Percentiles rank a stretch among this genome's conserved stretches.
These are phyloP conservation scores for Phytopythium chamaehyphon DNA, from an alignment of 352 stramenopile genomes.

Conservation along the genomic window DNA sequence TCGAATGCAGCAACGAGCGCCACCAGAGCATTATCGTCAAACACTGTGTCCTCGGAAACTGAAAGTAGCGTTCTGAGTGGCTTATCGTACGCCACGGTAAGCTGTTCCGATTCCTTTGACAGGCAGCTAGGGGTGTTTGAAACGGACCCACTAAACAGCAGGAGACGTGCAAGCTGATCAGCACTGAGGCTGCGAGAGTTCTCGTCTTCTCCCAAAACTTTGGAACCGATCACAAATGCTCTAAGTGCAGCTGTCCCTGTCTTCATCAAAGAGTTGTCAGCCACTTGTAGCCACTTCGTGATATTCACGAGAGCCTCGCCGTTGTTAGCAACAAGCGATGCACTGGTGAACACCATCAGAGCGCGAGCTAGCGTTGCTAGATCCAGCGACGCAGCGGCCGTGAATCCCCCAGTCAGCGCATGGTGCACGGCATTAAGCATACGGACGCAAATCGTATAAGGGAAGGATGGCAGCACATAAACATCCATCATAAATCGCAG, in stretches of 20 bases:
- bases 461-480: slow-evolving; percentile 73
- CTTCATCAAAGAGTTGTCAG: slow-evolving; percentile 7
- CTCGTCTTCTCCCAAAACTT: slow-evolving; percentile 4
- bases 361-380: slow-evolving; percentile 40
- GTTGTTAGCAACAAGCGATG: slow-evolving; percentile 20
- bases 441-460: slow-evolving; percentile 50
- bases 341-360: slow-evolving; percentile 47
- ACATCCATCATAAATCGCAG: slow-evolving; percentile 71
- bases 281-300: slow-evolving; percentile 27
- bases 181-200: slow-evolving; percentile 15
- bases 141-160: slow-evolving; percentile 32
- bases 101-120: background rate
- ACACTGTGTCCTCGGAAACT: background rate
- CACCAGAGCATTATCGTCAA: background rate
- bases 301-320: slow-evolving; percentile 23
- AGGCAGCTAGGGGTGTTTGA: background rate
- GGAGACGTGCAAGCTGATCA: slow-evolving; percentile 32
- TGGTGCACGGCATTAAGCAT: slow-evolving; percentile 44
- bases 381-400: slow-evolving; percentile 20
- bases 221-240: slow-evolving; percentile 17
- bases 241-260: background rate
- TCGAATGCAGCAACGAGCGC: slow-evolving; percentile 6
- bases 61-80: background rate
- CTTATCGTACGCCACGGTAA: background rate
- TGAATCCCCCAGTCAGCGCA: slow-evolving; percentile 57